Evolutionary conservation across 495 filamentous ascomycete genomes (phyloP), one percentile per base, ranked within the genome.

Genomic region (Penicillium malachiteum): DNA sequence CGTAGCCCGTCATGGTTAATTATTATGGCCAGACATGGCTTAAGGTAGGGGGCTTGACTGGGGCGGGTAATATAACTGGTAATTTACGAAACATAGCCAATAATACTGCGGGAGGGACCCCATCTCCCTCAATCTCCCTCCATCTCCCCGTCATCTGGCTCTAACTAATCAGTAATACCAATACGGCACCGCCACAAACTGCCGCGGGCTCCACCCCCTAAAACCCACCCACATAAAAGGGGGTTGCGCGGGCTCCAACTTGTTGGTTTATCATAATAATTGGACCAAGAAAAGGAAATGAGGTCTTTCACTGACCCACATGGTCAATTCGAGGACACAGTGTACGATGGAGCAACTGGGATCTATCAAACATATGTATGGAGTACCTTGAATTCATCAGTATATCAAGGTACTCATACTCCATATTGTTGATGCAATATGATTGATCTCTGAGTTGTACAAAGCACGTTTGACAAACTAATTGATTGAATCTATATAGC

Each of bases 101-200:
- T 41, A 13, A 39, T 37, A 49, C 17, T 4, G 21, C 21, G 21
- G 21, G 21, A 26, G 2, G 21, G 7, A 17, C 16, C 18, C 7
- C 18, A 46, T 3, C 7, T 16, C 7, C 21, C 9, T 13, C 14
- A 5, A 8, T 44, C 14, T 43, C 6, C 34, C 34, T 17, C 32
- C 10, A 38, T 2, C 7, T 11, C 2, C n/a, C 31, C 43, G 18
- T 26, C 21, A 46, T 41, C n/a, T 40, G 17, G 44, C 17, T 38
- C 35, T 30, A 33, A 6, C 51, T 38, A 31, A 1, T n/a, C 21
- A 13, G 62, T 65, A 55, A 60, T 68, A 55, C 48, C 0, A 17
- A 40, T 59, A 66, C 65, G 17, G 60, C 65, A 67, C 65, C 62
- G 62, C 65, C 65, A 66, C 65, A 57, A 14, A 44, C 11, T 46